A percentile compares a stretch with the other conserved stretches of the same genome.
Evolutionary conservation across 1,139 yeast genomes (phyloP).

Genomic region (Debaryomycetaceae sp.): DNA sequence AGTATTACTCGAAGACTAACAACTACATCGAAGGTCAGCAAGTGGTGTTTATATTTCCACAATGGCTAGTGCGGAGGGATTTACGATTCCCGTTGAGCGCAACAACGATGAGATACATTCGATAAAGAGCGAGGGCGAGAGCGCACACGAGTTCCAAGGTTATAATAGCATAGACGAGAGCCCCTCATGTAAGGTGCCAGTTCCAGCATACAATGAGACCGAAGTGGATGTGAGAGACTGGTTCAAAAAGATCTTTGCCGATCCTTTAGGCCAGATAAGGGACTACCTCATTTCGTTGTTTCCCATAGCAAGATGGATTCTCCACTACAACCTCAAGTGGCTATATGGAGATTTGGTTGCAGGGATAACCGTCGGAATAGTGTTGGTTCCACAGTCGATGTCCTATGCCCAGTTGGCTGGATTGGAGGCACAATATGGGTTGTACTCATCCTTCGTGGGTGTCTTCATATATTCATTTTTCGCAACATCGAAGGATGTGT

Average conservation of each 20-base stretch:
- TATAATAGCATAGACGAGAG: slow-evolving; percentile 4
- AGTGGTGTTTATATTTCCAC: background rate
- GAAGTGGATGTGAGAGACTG: slow-evolving; percentile 48
- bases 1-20: too few species aligned
- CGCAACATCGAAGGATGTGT: slow-evolving; percentile 93
- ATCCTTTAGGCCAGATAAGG: slow-evolving; percentile 39
- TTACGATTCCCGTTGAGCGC: background rate
- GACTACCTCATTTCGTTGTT: slow-evolving; percentile 61
- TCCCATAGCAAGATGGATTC: slow-evolving; percentile 79
- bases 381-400: slow-evolving; percentile 93
- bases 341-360: slow-evolving; percentile 80
- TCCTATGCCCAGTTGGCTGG: slow-evolving; percentile 89
- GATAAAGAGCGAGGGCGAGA: slow-evolving; percentile 1
- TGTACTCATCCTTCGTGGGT: slow-evolving; percentile 90
- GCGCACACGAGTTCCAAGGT: slow-evolving; percentile 1
- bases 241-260: slow-evolving; percentile 27
- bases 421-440: slow-evolving; percentile 77
- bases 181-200: slow-evolving; percentile 13
- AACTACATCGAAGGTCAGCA: too few species aligned
- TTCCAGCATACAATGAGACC: slow-evolving; percentile 41
- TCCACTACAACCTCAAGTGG: slow-evolving; percentile 80
- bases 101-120: background rate
- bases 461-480: slow-evolving; percentile 84
- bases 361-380: slow-evolving; percentile 90
- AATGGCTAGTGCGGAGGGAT: background rate